Conservation (phyloP, 2,329 filamentous ascomycete species). For the Chaetomium strumarium region DNA sequence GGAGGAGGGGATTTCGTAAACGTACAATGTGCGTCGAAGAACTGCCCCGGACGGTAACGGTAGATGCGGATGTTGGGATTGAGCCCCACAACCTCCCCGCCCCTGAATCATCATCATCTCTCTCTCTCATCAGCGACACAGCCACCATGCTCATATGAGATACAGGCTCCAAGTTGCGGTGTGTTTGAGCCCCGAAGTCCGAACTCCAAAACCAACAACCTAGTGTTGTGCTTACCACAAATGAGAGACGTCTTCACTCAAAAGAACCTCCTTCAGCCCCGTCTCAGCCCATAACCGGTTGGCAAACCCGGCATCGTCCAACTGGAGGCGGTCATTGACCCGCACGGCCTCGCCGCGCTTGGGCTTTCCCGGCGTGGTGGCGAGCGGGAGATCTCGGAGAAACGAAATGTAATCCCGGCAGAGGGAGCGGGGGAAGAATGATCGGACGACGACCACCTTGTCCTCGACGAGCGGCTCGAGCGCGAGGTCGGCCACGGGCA, state of each 20-base stretch:
- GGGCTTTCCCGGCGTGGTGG: constrained; percentile 71
- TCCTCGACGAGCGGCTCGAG: constrained; percentile 49
- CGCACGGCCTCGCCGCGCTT: constrained; percentile 75
- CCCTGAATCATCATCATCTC: constrained; percentile 51
- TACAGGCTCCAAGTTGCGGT: too few species aligned
- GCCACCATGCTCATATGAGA: too few species aligned
- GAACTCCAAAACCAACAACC: too few species aligned
- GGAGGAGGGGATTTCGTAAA: constrained; percentile 23
- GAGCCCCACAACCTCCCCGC: constrained; percentile 73
- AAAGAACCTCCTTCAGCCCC: constrained; percentile 59
- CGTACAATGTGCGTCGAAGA: constrained; percentile 89
- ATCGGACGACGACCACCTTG: constrained; percentile 68
- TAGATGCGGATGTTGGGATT: constrained; percentile 89
- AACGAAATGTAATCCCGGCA: constrained; percentile 74
- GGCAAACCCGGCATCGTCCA: constrained; percentile 71
- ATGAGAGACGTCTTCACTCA: constrained; percentile 33
- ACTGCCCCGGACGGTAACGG: constrained; percentile 78
- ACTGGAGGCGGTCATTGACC: constrained; percentile 84
- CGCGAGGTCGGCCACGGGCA: constrained; percentile 59
- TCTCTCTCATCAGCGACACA: background rate
- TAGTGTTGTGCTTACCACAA: constrained; percentile 49
- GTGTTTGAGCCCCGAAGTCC: too few species aligned
- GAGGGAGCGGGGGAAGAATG: constrained; percentile 67
- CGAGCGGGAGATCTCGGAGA: constrained; percentile 60
- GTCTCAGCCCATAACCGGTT: constrained; percentile 71